A percentile compares a stretch with the other conserved stretches of the same genome.
These are phyloP conservation scores for Polyporus tsugae DNA, from an alignment of 1,284 basidiomycete genomes.

Conservation along the genomic window DNA sequence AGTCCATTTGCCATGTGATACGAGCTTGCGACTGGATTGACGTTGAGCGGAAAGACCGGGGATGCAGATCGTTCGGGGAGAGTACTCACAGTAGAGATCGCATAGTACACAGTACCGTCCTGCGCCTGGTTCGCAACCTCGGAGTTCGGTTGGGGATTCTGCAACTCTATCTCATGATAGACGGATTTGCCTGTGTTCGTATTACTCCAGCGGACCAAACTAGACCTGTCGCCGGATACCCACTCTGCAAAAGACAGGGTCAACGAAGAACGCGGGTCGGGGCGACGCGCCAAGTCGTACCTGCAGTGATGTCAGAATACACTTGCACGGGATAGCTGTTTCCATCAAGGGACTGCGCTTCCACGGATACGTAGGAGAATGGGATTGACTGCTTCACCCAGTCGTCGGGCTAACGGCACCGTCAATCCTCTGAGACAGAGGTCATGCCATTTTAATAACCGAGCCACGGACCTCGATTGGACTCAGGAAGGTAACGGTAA, in stretches of 20 bases:
- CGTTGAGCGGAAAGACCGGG: neutral
- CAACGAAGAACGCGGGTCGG: neutral
- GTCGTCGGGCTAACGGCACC: slow-evolving; percentile 40
- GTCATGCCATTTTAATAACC: neutral
- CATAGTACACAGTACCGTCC: slow-evolving; percentile 35
- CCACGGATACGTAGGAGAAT: slow-evolving; percentile 44
- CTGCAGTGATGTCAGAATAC: slow-evolving; percentile 47
- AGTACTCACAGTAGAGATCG: slow-evolving; percentile 28
- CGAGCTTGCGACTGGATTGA: slow-evolving; percentile 19
- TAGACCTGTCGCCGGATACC: slow-evolving; percentile 28
- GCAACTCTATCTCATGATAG: slow-evolving; percentile 32
- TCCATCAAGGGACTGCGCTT: slow-evolving; percentile 41
- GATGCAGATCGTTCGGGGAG: neutral
- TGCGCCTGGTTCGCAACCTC: slow-evolving; percentile 34
- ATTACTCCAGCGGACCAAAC: slow-evolving; percentile 28
- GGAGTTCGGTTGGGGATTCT: slow-evolving; percentile 20
- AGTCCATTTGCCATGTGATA: slow-evolving; percentile 31
- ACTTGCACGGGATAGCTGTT: slow-evolving; percentile 41
- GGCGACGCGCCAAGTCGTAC: slow-evolving; percentile 16
- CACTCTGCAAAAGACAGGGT: slow-evolving; percentile 24
- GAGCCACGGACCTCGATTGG: slow-evolving; percentile 33
- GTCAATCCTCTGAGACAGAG: neutral
- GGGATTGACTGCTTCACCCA: slow-evolving; percentile 44
- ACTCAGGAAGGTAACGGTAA: slow-evolving; percentile 33
- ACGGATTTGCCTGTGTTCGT: slow-evolving; percentile 14